phyloP scores from a whole-genome alignment of 2,329 filamentous ascomycete species.

The Graphilbum fragrans region DNA sequence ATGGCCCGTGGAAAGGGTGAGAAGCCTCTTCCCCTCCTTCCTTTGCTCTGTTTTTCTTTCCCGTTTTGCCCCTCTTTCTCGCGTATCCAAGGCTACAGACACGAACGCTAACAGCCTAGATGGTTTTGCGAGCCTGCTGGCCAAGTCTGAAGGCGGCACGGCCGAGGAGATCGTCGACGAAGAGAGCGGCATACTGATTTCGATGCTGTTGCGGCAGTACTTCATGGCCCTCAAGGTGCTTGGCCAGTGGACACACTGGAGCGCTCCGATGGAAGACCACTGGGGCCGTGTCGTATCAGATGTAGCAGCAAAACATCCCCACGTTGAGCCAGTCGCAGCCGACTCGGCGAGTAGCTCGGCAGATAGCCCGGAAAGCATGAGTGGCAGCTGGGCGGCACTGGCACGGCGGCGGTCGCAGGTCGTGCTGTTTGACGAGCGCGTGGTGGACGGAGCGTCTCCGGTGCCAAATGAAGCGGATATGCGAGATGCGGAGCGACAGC shows the following conservation, averaged over 20 bases:
- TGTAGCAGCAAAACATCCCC: slow-evolving; percentile 39
- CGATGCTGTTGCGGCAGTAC: slow-evolving; percentile 77
- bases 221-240: slow-evolving; percentile 78
- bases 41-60: background rate
- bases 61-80: background rate
- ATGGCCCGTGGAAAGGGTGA: slow-evolving; percentile 69
- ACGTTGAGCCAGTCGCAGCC: slow-evolving; percentile 23
- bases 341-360: background rate
- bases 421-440: slow-evolving; percentile 30
- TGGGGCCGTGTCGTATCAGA: slow-evolving; percentile 55
- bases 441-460: slow-evolving; percentile 21
- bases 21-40: background rate
- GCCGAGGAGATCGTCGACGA: slow-evolving; percentile 72
- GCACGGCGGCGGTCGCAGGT: slow-evolving; percentile 20
- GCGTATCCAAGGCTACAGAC: too few species aligned
- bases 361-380: background rate
- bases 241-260: slow-evolving; percentile 66
- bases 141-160: slow-evolving; percentile 61
- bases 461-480: slow-evolving; percentile 27
- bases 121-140: slow-evolving; percentile 66
- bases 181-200: slow-evolving; percentile 78
- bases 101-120: slow-evolving; percentile 32
- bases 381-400: slow-evolving; percentile 21
- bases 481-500: slow-evolving; percentile 28
- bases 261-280: slow-evolving; percentile 46